Percentiles rank a stretch among this genome's conserved stretches.
phyloP scores from a whole-genome alignment of 2,329 filamentous ascomycete genomes.

The Microsporum audouinii region DNA sequence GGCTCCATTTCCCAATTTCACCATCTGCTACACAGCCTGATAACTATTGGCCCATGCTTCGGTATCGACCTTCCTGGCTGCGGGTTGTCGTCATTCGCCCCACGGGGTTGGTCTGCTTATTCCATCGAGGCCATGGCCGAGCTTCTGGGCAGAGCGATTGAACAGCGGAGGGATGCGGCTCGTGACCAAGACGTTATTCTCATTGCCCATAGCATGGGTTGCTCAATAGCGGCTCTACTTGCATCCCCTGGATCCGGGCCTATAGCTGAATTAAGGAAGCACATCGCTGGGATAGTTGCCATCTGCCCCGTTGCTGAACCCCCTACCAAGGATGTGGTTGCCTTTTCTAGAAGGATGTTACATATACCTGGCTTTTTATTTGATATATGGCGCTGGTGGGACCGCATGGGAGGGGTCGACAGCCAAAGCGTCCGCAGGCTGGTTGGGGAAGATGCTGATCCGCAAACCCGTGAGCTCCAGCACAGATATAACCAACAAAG shows the following conservation, averaged over 20 bases:
- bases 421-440: constrained; percentile 73
- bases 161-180: constrained; percentile 56
- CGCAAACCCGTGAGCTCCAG: constrained; percentile 34
- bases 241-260: constrained; percentile 49
- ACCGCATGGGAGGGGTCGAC: constrained; percentile 63
- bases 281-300: constrained; percentile 65
- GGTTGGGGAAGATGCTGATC: constrained; percentile 35
- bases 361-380: constrained; percentile 58
- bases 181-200: constrained; percentile 61
- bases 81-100: constrained; percentile 64
- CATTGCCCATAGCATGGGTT: constrained; percentile 85
- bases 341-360: constrained; percentile 47
- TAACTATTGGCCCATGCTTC: constrained; percentile 71
- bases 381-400: constrained; percentile 63
- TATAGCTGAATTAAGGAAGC: constrained; percentile 43
- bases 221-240: constrained; percentile 61
- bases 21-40: constrained; percentile 65
- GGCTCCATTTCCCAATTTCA: constrained; percentile 84
- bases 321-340: constrained; percentile 43
- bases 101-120: constrained; percentile 65
- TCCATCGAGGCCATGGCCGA: constrained; percentile 62
- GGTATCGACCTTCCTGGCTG: constrained; percentile 87
- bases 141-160: constrained; percentile 62
- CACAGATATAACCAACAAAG: constrained; percentile 62
- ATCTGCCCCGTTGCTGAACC: constrained; percentile 68